Percentiles rank a stretch among this genome's conserved stretches.
Evolutionary conservation across 1,284 basidiomycete species (phyloP).

Genomic region (Dichomitus squalens): DNA sequence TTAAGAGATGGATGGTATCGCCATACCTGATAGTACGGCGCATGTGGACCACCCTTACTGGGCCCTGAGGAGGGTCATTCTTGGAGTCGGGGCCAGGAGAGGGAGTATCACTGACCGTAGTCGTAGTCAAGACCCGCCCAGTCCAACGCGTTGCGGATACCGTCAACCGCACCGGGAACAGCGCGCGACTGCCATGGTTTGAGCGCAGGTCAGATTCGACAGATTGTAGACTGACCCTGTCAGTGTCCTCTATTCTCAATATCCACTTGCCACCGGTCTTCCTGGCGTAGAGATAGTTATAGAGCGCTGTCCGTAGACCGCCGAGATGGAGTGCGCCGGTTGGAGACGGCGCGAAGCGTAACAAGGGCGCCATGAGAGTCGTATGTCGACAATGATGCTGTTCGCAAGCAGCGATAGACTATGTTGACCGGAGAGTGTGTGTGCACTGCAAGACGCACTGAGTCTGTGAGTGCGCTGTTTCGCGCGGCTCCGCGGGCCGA

Average conservation of each 20-base stretch:
- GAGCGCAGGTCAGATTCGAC: background rate
- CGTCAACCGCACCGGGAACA: constrained; percentile 84
- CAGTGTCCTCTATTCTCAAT: constrained; percentile 94
- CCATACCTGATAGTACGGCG: constrained; percentile 81
- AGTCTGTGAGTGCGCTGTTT: too few species aligned
- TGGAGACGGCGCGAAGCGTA: constrained; percentile 97
- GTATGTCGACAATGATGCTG: background rate
- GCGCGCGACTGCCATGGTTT: constrained; percentile 61
- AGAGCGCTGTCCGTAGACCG: constrained; percentile 93
- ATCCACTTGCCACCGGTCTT: constrained; percentile 88
- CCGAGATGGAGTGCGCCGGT: constrained; percentile 95
- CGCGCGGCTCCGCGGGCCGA: too few species aligned
- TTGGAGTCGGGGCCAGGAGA: background rate
- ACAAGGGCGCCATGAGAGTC: constrained; percentile 33
- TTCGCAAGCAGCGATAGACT: background rate
- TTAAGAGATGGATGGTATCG: background rate
- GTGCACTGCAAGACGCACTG: too few species aligned
- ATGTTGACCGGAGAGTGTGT: too few species aligned
- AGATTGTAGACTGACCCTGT: constrained; percentile 58
- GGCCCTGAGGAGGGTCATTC: constrained; percentile 56
- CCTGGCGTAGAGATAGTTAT: constrained; percentile 88
- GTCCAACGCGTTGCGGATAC: constrained; percentile 73
- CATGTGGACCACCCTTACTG: constrained; percentile 70
- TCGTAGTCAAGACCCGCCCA: constrained; percentile 97
- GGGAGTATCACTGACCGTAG: constrained; percentile 61